phyloP scores from a whole-genome alignment of 1,139 yeast species.

The Zygosaccharomyces pseudobailii region DNA sequence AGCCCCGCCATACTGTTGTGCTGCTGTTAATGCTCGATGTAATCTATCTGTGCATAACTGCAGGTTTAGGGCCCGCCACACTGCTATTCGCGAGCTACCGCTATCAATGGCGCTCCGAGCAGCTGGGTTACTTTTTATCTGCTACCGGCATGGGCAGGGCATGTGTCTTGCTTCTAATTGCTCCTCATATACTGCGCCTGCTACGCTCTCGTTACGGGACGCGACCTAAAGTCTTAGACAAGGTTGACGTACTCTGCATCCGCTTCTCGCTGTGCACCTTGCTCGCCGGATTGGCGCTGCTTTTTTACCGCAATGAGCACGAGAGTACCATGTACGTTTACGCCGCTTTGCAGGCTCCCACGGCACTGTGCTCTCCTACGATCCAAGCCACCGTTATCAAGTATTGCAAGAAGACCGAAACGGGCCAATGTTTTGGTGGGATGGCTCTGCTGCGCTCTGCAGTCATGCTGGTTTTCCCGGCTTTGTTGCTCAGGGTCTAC shows the following conservation, averaged over 20 bases:
- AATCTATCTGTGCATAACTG: slow-evolving; percentile 33
- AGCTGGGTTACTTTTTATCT: slow-evolving; percentile 58
- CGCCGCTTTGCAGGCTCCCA: slow-evolving; percentile 38
- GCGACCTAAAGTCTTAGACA: slow-evolving; percentile 42
- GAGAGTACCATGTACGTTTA: slow-evolving; percentile 14
- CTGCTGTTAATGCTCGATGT: slow-evolving; percentile 48
- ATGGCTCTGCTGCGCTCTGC: slow-evolving; percentile 44
- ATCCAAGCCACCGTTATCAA: slow-evolving; percentile 45
- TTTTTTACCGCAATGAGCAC: slow-evolving; percentile 12
- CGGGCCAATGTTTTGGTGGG: slow-evolving; percentile 54
- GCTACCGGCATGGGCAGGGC: slow-evolving; percentile 47
- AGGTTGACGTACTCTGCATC: slow-evolving; percentile 47
- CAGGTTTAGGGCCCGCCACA: slow-evolving; percentile 42
- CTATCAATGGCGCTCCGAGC: slow-evolving; percentile 56
- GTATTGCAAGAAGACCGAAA: slow-evolving; percentile 42
- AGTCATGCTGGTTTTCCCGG: slow-evolving; percentile 40
- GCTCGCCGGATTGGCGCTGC: slow-evolving; percentile 17
- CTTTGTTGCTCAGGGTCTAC: slow-evolving; percentile 40
- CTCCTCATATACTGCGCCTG: slow-evolving; percentile 41
- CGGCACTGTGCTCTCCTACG: slow-evolving; percentile 41
- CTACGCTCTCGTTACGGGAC: slow-evolving; percentile 34
- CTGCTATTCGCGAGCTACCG: slow-evolving; percentile 55
- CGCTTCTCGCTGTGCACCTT: slow-evolving; percentile 41
- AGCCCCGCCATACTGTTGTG: slow-evolving; percentile 45
- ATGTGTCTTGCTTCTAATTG: slow-evolving; percentile 38